Percentiles rank a stretch among this genome's conserved stretches.
Conservation (phyloP, 805 yeast species). For the Saccharomycopsis capsularis region DNA sequence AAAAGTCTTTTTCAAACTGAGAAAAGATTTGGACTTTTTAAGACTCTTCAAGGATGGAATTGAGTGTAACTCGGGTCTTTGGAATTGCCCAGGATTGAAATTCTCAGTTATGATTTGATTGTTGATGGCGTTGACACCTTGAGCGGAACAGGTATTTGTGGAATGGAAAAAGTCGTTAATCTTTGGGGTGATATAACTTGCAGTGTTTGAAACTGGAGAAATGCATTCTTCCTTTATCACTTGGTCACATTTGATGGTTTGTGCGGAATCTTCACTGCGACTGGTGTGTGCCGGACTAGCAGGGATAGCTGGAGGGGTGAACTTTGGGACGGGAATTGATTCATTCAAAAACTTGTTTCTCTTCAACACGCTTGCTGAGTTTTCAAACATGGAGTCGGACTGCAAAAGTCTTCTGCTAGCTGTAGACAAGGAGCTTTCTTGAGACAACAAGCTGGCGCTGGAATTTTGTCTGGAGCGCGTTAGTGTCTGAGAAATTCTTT, state of each 20-base stretch:
- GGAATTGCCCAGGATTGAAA: not conserved
- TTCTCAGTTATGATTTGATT: not conserved
- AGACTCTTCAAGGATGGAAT: slow-evolving; percentile 4
- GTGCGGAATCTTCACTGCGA: slow-evolving; percentile 16
- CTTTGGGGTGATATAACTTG: slow-evolving; percentile 14
- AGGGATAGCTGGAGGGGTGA: slow-evolving; percentile 13
- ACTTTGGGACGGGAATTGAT: slow-evolving; percentile 8
- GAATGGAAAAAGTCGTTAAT: slow-evolving; percentile 3
- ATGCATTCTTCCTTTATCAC: slow-evolving; percentile 7
- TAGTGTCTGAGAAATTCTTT: not conserved
- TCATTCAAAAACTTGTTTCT: slow-evolving; percentile 12
- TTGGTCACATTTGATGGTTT: slow-evolving; percentile 7
- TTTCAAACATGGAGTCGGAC: slow-evolving; percentile 5
- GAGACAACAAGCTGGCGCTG: not conserved
- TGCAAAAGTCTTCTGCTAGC: slow-evolving; percentile 4
- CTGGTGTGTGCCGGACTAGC: slow-evolving; percentile 11
- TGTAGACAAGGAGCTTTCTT: not conserved
- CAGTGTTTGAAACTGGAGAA: slow-evolving; percentile 13
- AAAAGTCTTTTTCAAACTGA: slow-evolving; percentile 18
- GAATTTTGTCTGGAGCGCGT: slow-evolving; percentile 2
- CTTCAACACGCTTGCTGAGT: not conserved
- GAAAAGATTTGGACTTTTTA: slow-evolving; percentile 14
- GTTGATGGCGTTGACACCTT: too few relatives aligned
- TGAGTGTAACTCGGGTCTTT: not conserved
- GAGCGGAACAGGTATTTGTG: not conserved